Evolutionary conservation across 495 filamentous ascomycete species (phyloP), one percentile per base, ranked within the genome.

Genomic region (Echria macrotheca): DNA sequence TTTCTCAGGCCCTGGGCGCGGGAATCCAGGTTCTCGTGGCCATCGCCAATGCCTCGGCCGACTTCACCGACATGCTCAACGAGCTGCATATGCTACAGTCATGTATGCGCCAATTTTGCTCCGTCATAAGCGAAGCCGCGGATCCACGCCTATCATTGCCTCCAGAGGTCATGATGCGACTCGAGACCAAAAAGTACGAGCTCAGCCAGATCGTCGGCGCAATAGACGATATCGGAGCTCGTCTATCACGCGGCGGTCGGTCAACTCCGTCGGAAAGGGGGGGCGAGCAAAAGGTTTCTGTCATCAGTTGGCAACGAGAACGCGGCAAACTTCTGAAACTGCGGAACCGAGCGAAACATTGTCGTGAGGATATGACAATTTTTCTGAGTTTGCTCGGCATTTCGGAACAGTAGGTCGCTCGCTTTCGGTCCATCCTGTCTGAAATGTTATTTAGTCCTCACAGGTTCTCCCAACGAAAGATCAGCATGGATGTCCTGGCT

Each of bases 41-140:
- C 18, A 14, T 46, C 3, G 29, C 43, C 26, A 46, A 46, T 21
- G 26, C 43, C 14, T 21, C 26, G 11, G 43, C 1, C 11, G 43
- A 46, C 1, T 46, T 46, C 9, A 8, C 17, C 29, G 43, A 46
- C 43, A 17, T 46, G 43, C 43, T 46, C 26, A 24, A 24, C 2
- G 43, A 46, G 29, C 43, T 46, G 9, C 35, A 26, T 4, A 17
- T 17, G 1, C 29, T 46, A 6, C 43, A n/a, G 17, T 17, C 15
- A 23, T 35, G 26, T 14, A 2, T 35, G 4, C 10, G 5, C 5
- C 43, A 46, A 5, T 29, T 46, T 8, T n/a, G 17, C 14, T 32
- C 43, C 3, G 29, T n/a, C 0, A 21, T 35, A 4, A 14, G 19
- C 38, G 23, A 8, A 4, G 23, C 23, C 7, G 7, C 38, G 4